Evolutionary conservation across 2,329 filamentous ascomycete species (phyloP).

Genomic region (Botrytis medusae): DNA sequence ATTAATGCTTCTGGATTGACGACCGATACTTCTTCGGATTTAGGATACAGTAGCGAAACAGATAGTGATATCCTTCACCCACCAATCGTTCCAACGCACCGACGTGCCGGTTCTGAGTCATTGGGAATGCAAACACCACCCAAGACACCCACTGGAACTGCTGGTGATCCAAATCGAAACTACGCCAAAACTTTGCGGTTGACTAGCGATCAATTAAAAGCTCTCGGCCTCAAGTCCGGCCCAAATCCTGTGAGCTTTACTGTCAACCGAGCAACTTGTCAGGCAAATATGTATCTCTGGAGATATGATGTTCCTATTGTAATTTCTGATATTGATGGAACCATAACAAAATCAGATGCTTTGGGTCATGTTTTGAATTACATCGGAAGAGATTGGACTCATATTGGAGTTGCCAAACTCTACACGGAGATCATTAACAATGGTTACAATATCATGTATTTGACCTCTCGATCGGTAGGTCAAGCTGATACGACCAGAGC

Average conservation of each 20-base stretch:
- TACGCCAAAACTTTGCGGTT: slow-evolving; percentile 95
- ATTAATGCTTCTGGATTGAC: slow-evolving; percentile 40
- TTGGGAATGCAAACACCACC: slow-evolving; percentile 61
- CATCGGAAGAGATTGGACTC: slow-evolving; percentile 97
- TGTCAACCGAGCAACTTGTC: slow-evolving; percentile 90
- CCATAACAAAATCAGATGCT: slow-evolving; percentile 96
- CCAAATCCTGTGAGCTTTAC: slow-evolving; percentile 94
- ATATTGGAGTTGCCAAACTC: slow-evolving; percentile 92
- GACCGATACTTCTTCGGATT: slow-evolving; percentile 79
- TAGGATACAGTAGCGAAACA: slow-evolving; percentile 92
- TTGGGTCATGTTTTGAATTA: slow-evolving; percentile 93
- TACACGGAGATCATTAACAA: slow-evolving; percentile 95
- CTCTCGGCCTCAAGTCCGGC: slow-evolving; percentile 77
- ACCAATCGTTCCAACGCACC: slow-evolving; percentile 50
- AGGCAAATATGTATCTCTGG: slow-evolving; percentile 93
- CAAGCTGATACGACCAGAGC: slow-evolving; percentile 87
- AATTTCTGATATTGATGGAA: slow-evolving; percentile 97
- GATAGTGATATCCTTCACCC: slow-evolving; percentile 57
- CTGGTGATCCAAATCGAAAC: slow-evolving; percentile 72
- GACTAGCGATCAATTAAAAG: slow-evolving; percentile 93
- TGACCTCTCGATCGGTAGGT: slow-evolving; percentile 90
- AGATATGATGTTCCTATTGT: slow-evolving; percentile 87
- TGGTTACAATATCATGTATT: slow-evolving; percentile 98
- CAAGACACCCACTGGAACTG: slow-evolving; percentile 63
- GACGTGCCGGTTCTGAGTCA: slow-evolving; percentile 58